Percentiles rank a stretch among this genome's conserved stretches.
Conservation (phyloP, 345 rosid species). For the Mangifera indica region DNA sequence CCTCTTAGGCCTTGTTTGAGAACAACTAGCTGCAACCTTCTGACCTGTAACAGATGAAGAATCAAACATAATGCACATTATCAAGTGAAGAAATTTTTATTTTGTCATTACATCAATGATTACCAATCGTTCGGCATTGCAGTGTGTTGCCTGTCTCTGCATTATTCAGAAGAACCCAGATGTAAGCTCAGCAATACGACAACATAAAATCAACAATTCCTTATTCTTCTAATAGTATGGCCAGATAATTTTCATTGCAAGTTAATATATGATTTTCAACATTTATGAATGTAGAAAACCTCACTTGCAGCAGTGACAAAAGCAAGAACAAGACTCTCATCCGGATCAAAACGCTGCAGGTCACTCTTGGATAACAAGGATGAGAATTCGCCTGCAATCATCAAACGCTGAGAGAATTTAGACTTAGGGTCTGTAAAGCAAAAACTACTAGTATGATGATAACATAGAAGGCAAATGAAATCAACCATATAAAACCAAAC, state of each 20-base stretch:
- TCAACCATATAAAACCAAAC: no score
- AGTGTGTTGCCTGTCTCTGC: constrained; percentile 61
- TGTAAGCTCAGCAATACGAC: background rate
- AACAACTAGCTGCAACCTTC: constrained; percentile 66
- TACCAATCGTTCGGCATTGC: constrained; percentile 56
- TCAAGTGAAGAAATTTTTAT: background rate
- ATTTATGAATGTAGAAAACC: constrained; percentile 9
- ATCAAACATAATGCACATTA: background rate
- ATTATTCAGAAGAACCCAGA: constrained; percentile 23
- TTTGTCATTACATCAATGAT: background rate
- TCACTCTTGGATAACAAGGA: constrained; percentile 51
- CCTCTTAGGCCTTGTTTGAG: constrained; percentile 46
- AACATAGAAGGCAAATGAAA: background rate
- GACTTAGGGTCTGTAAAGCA: background rate
- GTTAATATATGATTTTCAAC: background rate
- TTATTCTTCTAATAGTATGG: background rate
- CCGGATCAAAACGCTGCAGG: constrained; percentile 59
- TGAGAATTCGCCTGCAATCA: constrained; percentile 43
- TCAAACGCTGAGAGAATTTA: constrained; percentile 13
- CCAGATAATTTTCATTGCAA: background rate
- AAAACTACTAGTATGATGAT: background rate
- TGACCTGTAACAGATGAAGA: constrained; percentile 37
- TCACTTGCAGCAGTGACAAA: constrained; percentile 68
- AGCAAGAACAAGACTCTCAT: constrained; percentile 75
- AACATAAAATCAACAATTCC: constrained; percentile 2